Conservation (phyloP, 2,329 filamentous ascomycete genomes). For the Aureobasidium sp. region DNA sequence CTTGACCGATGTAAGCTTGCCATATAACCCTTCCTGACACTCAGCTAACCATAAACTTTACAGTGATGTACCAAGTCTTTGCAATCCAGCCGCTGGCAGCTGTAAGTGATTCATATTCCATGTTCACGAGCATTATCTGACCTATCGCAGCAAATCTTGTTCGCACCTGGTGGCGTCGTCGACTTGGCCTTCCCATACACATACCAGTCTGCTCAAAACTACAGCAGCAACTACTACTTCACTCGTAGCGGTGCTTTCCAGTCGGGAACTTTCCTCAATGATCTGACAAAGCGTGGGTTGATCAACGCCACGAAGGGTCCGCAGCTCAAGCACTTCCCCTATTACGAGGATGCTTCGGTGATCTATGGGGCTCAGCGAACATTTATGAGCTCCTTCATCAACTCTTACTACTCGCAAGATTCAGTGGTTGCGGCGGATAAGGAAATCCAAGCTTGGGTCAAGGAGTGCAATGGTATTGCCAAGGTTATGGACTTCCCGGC, state of each 20-base stretch:
- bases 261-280: not conserved
- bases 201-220: not conserved
- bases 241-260: slow-evolving; percentile 3
- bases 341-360: slow-evolving; percentile 1
- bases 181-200: not conserved
- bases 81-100: not conserved
- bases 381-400: slow-evolving; percentile 5
- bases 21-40: not conserved
- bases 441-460: not conserved
- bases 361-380: not conserved
- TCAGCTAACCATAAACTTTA: not conserved
- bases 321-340: not conserved
- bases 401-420: not conserved
- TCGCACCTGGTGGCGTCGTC: not conserved
- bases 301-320: not conserved
- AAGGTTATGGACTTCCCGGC: slow-evolving; percentile 1
- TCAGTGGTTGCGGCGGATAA: not conserved
- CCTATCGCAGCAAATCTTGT: not conserved
- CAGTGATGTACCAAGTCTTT: slow-evolving; percentile 6
- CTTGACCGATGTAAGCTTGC: not conserved
- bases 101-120: not conserved
- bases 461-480: not conserved
- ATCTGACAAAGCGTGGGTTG: not conserved
- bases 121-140: not conserved
- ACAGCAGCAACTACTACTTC: slow-evolving; percentile 6